A percentile compares a stretch with the other conserved stretches of the same genome.
phyloP scores from a whole-genome alignment of 2,329 filamentous ascomycete species.

The Exophiala spinifera region DNA sequence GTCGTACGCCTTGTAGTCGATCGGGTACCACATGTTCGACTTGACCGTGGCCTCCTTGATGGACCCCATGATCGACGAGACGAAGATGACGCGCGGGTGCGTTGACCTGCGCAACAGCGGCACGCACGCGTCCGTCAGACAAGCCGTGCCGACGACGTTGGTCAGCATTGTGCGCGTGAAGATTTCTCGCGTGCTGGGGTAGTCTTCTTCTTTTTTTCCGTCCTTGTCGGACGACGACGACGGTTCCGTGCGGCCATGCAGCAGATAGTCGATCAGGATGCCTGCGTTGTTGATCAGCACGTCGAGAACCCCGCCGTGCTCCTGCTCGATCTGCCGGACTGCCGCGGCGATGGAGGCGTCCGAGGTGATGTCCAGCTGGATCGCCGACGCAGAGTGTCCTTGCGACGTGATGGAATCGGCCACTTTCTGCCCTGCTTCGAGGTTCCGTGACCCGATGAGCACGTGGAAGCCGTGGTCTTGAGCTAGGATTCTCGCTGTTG shows the following conservation, averaged over 20 bases:
- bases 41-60: constrained; percentile 33
- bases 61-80: constrained; percentile 39
- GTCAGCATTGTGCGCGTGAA: constrained; percentile 39
- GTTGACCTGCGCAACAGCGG: constrained; percentile 35
- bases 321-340: constrained; percentile 10
- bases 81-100: constrained; percentile 40
- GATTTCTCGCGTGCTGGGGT: constrained; percentile 34
- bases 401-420: constrained; percentile 28
- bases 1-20: constrained; percentile 38
- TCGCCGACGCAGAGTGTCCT: constrained; percentile 29
- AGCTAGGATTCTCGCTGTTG: constrained; percentile 2
- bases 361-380: constrained; percentile 14
- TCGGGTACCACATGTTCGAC: constrained; percentile 28
- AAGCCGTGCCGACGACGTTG: constrained; percentile 44
- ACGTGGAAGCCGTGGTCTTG: constrained; percentile 32
- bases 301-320: constrained; percentile 14
- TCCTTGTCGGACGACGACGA: too few species aligned
- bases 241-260: constrained; percentile 16
- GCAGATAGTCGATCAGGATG: constrained; percentile 31
- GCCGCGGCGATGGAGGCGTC: constrained; percentile 15
- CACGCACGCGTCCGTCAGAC: constrained; percentile 40
- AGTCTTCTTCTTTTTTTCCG: too few species aligned
- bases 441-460: constrained; percentile 36
- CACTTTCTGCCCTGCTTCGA: constrained; percentile 27
- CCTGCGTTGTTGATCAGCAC: constrained; percentile 27